Percentiles rank a stretch among this genome's conserved stretches.
phyloP scores from a whole-genome alignment of 805 yeast species.

The Wickerhamomyces tratensis region DNA sequence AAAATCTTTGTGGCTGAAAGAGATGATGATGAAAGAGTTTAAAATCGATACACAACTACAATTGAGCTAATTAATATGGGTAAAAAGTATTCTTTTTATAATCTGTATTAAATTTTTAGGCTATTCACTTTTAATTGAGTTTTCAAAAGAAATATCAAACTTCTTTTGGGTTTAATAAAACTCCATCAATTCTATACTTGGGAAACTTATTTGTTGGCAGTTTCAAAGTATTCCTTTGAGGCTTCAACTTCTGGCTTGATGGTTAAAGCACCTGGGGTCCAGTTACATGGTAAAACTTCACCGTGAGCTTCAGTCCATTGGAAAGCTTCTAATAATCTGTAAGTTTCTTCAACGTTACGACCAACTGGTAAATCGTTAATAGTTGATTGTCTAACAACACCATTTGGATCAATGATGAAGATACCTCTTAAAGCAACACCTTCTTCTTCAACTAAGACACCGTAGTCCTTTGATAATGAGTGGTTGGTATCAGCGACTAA shows the following conservation, averaged over 20 bases:
- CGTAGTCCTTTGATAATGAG: constrained; percentile 89
- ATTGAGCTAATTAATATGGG: no score
- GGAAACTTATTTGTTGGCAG: constrained; percentile 35
- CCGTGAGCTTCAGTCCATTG: constrained; percentile 99
- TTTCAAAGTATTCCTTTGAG: constrained; percentile 72
- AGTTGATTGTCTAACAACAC: constrained; percentile 91
- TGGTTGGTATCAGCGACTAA: constrained; percentile 96
- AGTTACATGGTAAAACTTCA: constrained; percentile 99
- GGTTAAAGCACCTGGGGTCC: constrained; percentile 93
- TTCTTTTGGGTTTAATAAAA: no score
- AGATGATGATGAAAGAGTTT: no score
- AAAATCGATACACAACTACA: no score
- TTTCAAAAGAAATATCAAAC: no score
- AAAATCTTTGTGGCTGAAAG: no score
- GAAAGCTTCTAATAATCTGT: constrained; percentile 97
- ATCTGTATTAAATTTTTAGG: no score
- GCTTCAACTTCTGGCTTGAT: constrained; percentile 74
- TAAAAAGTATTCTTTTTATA: no score
- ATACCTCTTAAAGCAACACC: constrained; percentile 98
- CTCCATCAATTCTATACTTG: no score
- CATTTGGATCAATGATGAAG: constrained; percentile 95
- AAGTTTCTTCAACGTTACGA: constrained; percentile 96
- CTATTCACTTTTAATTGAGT: no score
- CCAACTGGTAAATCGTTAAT: constrained; percentile 99
- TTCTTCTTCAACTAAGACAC: constrained; percentile 92